Evolutionary conservation across 352 stramenopile genomes (phyloP).

Genomic region (Pythium periplocum): DNA sequence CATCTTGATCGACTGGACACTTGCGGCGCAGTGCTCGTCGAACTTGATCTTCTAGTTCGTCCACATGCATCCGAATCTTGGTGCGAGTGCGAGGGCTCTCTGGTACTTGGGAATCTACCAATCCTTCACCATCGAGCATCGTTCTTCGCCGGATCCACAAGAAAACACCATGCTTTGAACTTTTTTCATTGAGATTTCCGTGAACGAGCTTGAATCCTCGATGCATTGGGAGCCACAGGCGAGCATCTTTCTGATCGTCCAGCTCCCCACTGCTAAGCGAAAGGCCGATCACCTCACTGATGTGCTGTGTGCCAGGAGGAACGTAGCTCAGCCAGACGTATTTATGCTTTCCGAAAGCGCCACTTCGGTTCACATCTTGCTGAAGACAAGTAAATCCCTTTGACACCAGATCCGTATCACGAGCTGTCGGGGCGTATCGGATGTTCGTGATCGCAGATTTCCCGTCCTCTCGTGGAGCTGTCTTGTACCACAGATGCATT

Average conservation of each 20-base stretch:
- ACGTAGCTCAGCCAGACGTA: constrained; percentile 73
- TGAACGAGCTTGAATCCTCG: constrained; percentile 70
- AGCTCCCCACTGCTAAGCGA: constrained; percentile 58
- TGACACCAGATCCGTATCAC: constrained; percentile 67
- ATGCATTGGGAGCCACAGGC: constrained; percentile 60
- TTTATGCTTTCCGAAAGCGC: constrained; percentile 65
- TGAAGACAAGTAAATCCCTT: constrained; percentile 74
- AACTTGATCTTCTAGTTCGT: constrained; percentile 66
- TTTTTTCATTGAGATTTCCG: constrained; percentile 68
- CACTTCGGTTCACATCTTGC: constrained; percentile 59
- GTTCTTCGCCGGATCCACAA: constrained; percentile 53
- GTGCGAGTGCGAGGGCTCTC: constrained; percentile 36
- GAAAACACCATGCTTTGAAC: constrained; percentile 45
- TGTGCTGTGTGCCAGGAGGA: constrained; percentile 34
- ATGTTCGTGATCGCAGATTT: constrained; percentile 64
- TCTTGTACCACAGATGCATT: constrained; percentile 66
- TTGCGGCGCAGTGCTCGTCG: constrained; percentile 60
- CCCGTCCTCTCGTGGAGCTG: constrained; percentile 45
- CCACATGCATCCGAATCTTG: constrained; percentile 45
- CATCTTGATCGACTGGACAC: constrained; percentile 74
- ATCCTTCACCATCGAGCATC: constrained; percentile 29
- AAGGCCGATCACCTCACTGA: constrained; percentile 61
- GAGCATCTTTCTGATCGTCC: constrained; percentile 57
- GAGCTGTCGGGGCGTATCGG: constrained; percentile 47
- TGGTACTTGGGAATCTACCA: constrained; percentile 46